A percentile compares a stretch with the other conserved stretches of the same genome.
These are phyloP conservation scores for Mycena rosella DNA, from an alignment of 768 basidiomycete genomes.

Conservation along the genomic window DNA sequence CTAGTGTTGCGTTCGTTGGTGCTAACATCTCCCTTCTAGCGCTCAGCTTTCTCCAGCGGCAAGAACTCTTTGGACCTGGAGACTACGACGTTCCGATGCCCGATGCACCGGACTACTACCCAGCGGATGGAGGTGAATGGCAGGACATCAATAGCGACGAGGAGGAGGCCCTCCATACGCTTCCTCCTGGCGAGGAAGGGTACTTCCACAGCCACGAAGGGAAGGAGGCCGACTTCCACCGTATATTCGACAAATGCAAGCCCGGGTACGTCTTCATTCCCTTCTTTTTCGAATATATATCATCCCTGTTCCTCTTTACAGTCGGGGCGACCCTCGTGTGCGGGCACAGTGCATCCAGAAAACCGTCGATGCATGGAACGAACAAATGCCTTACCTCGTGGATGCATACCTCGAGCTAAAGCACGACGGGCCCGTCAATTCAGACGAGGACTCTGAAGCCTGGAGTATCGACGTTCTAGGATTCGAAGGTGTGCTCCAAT, in stretches of 20 bases:
- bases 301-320: not conserved
- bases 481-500: conserved; percentile 13
- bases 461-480: conserved; percentile 6
- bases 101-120: conserved; percentile 5
- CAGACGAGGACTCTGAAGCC: not conserved
- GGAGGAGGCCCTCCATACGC: not conserved
- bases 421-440: not conserved
- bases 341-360: conserved; percentile 7
- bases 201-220: conserved; percentile 20
- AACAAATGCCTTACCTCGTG: conserved; percentile 11
- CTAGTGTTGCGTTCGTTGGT: not conserved
- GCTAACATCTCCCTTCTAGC: not conserved
- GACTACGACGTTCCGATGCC: conserved; percentile 17
- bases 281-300: too few species aligned
- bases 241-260: conserved; percentile 19
- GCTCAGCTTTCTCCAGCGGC: conserved; percentile 7
- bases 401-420: conserved; percentile 12
- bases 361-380: not conserved
- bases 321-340: conserved; percentile 9
- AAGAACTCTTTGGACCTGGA: conserved; percentile 6
- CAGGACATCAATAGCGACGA: conserved; percentile 10
- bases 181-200: conserved; percentile 23
- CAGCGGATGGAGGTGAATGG: not conserved
- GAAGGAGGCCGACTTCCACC: conserved; percentile 13
- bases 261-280: conserved; percentile 19